Percentiles rank a stretch among this genome's conserved stretches.
Conservation (phyloP, 2,329 filamentous ascomycete species). For the Fusarium sp. region DNA sequence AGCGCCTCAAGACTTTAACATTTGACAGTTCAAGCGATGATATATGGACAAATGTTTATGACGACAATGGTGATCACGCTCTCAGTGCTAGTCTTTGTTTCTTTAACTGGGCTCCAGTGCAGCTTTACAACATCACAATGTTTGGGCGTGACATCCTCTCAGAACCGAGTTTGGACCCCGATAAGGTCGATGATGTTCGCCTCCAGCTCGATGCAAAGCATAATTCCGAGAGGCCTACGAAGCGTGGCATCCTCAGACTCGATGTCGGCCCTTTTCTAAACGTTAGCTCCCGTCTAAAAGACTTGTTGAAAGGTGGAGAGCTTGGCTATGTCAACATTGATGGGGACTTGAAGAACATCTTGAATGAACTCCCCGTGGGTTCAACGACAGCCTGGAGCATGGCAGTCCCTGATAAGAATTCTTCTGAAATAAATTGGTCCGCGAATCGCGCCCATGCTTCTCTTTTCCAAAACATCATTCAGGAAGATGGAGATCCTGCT, state of each 20-base stretch:
- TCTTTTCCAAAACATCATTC: background rate
- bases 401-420: too few species aligned
- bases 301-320: background rate
- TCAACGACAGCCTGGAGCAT: background rate
- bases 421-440: background rate
- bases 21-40: background rate
- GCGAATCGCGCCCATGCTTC: background rate
- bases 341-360: too few species aligned
- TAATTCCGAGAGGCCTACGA: background rate
- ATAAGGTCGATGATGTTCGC: background rate
- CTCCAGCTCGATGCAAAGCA: constrained; percentile 2
- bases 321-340: too few species aligned
- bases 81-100: background rate
- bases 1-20: background rate
- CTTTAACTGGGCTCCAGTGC: background rate
- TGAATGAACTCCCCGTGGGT: too few species aligned
- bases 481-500: background rate
- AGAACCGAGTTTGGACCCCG: background rate
- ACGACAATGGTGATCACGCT: background rate
- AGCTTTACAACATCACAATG: constrained; percentile 12
- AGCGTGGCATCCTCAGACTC: constrained; percentile 6
- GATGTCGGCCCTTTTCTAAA: background rate
- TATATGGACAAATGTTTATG: constrained; percentile 6
- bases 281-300: background rate
- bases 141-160: background rate